Evolutionary conservation across 768 basidiomycete genomes (phyloP).

Genomic region (Pulveroboletus frians): DNA sequence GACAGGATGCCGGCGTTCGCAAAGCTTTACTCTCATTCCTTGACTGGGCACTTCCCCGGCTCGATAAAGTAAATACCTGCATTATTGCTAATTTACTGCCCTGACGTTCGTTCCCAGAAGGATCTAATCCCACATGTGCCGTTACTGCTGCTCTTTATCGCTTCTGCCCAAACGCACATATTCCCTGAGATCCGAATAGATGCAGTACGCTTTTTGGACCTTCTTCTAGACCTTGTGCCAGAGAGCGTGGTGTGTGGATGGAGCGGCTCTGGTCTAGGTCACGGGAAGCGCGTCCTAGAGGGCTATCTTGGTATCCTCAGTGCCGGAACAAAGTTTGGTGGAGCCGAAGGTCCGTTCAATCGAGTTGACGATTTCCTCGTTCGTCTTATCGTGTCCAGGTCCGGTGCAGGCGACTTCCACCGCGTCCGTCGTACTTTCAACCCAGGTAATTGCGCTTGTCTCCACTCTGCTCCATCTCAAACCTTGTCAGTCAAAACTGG

Average conservation of each 20-base stretch:
- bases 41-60: conserved; percentile 63
- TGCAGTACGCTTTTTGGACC: conserved; percentile 72
- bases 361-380: background rate
- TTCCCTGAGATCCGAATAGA: conserved; percentile 94
- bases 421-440: conserved; percentile 59
- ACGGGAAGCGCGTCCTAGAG: conserved; percentile 64
- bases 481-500: conserved; percentile 61
- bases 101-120: conserved; percentile 41
- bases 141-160: conserved; percentile 74
- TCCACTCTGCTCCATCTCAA: conserved; percentile 2
- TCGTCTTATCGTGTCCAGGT: conserved; percentile 11
- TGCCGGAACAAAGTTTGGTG: conserved; percentile 58
- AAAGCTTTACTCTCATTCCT: conserved; percentile 66
- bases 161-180: conserved; percentile 90
- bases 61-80: conserved; percentile 46
- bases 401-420: conserved; percentile 49
- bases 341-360: conserved; percentile 43
- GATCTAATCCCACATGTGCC: conserved; percentile 70
- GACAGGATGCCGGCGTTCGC: conserved; percentile 75
- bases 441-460: conserved; percentile 40
- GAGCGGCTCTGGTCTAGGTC: conserved; percentile 45
- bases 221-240: conserved; percentile 70
- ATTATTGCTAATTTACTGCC: background rate
- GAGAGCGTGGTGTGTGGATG: conserved; percentile 63
- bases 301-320: conserved; percentile 79